Evolutionary conservation across 441 rosid species (phyloP).

Genomic region (Aquilaria agallochum): DNA sequence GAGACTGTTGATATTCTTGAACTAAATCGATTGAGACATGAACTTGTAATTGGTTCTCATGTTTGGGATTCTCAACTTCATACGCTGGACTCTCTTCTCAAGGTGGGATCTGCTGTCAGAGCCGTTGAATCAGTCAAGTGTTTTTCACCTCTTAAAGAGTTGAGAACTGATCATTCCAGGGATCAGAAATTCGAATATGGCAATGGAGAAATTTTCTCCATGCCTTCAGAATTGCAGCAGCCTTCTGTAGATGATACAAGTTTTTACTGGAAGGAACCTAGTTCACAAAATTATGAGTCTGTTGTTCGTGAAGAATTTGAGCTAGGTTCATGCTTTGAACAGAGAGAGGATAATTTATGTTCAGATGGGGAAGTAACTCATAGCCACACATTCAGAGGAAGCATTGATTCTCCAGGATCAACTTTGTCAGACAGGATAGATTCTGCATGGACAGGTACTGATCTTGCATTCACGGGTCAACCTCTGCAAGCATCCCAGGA

Average conservation of each 20-base stretch:
- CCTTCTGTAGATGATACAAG: constrained; percentile 21
- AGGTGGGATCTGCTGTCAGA: constrained; percentile 34
- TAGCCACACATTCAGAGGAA: constrained; percentile 17
- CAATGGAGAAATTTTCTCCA: constrained; percentile 19
- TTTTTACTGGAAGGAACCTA: constrained; percentile 24
- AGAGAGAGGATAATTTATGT: constrained; percentile 31
- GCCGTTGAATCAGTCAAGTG: constrained; percentile 26
- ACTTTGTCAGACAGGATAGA: constrained; percentile 85
- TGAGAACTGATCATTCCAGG: constrained; percentile 24
- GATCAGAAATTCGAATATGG: constrained; percentile 23
- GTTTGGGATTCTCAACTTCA: constrained; percentile 78
- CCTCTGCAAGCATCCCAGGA: constrained; percentile 25
- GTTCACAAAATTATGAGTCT: constrained; percentile 13
- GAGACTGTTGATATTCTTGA: constrained; percentile 66
- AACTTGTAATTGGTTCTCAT: constrained; percentile 62
- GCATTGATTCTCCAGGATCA: constrained; percentile 41
- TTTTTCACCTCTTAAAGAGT: constrained; percentile 24
- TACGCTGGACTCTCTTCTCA: constrained; percentile 36
- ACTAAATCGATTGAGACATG: constrained; percentile 61
- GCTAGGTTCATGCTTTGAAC: constrained; percentile 19
- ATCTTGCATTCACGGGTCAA: constrained; percentile 30
- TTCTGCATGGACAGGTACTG: constrained; percentile 92
- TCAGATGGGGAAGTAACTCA: constrained; percentile 29
- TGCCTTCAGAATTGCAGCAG: constrained; percentile 26
- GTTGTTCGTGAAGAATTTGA: constrained; percentile 24